Base-by-base conservation (phyloP, 208 protist species). In the Leishmania amazonensis region DNA sequence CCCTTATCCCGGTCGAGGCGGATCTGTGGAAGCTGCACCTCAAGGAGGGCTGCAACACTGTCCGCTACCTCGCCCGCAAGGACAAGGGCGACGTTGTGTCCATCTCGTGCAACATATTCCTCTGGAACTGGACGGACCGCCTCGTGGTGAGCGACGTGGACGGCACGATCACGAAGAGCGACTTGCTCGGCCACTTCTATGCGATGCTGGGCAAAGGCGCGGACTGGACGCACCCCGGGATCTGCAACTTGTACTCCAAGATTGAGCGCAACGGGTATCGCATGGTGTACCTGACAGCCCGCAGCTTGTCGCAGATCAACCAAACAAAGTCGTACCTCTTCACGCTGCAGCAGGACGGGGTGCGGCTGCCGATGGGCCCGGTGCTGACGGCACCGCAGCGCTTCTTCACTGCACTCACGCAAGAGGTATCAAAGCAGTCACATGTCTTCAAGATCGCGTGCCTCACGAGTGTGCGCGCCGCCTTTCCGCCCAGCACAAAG, bases 91-190 rank as follows among this genome's bases (percentile, higher is more conserved):
- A 90, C 9, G 83, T 89, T 17, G 90, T 96, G 47, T 87, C 93
- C 6, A 91, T 99, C 35, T 87, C 87, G n/a, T 91, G 93, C 73
- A 90, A 85, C 70, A 94, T 99, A 45, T 99, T 97, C 79, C 88
- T 99, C 24, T 99, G 96, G 95, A 84, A 95, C n/a, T 88, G 89
- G 79, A 90, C 78, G 9, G 91, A 93, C 71, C 97, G 98, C 74
- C 90, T 99, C 81, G 96, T 99, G 47, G 96, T 99, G 67, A 99
- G 96, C 57, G 99, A 99, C 86, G 94, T 99, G 35, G 99, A 99
- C 88, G 99, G 99, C 67, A 99, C 99, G 0, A 99, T 99, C 79
- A 99, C 99, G 1, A 98, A 98, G 85, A 98, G 96, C 75, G 99
- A 99, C 86, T 74, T 99, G 45, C 91, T 97, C 81, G 99, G 99